These are phyloP conservation scores for Porphyra umbilicalis DNA, from an alignment of 31 red algal species.

Conservation along the genomic window DNA sequence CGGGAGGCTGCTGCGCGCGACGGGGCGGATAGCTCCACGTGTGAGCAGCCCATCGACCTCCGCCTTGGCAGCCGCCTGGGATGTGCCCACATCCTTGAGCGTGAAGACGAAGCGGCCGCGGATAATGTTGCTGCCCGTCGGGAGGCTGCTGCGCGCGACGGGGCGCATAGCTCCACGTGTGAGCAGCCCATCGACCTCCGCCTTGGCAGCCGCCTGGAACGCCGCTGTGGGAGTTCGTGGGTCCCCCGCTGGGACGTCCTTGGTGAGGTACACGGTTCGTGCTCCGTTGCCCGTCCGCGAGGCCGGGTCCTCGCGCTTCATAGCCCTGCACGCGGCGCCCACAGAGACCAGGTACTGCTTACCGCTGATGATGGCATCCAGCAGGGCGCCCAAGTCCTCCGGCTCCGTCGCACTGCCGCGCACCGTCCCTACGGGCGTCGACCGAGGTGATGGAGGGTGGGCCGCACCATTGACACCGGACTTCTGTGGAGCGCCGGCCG, in stretches of 20 bases:
- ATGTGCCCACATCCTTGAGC: constrained; percentile 3
- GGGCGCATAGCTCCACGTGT: constrained; percentile 6
- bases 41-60: constrained; percentile 6
- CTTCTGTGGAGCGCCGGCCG: no score
- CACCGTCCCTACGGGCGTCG: no score
- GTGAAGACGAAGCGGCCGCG: no score
- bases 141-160: no score
- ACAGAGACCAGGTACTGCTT: background rate
- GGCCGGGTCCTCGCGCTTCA: constrained; percentile 3
- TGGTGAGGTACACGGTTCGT: constrained; percentile 4
- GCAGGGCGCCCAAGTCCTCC: background rate
- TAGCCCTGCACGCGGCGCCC: background rate
- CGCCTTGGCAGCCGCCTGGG: constrained; percentile 10
- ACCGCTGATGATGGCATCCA: background rate
- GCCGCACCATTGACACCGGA: no score
- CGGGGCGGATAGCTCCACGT: no score
- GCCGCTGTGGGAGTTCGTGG: background rate
- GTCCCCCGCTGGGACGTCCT: background rate
- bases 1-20: no score
- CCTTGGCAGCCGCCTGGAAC: constrained; percentile 4
- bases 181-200: constrained; percentile 9
- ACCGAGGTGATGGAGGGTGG: no score
- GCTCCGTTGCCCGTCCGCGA: background rate
- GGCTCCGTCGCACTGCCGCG: no score
- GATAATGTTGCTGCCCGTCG: background rate